Conservation (phyloP, 140 eudicot species). For the Bidens hawaiensis region DNA sequence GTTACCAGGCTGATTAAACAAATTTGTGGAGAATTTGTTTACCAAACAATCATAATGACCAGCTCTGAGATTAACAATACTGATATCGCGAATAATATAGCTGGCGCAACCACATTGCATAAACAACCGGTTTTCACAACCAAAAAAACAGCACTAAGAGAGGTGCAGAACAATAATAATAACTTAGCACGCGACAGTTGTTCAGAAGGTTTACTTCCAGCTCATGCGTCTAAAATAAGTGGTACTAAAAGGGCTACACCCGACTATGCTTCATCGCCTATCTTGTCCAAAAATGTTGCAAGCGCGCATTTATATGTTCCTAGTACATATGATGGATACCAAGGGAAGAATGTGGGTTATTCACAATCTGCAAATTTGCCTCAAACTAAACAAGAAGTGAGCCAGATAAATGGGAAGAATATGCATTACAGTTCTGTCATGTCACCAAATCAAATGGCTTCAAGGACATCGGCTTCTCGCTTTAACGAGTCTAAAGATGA, state of each 20-base stretch:
- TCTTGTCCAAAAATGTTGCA: constrained; percentile 31
- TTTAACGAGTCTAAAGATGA: constrained; percentile 31
- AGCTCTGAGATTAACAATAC: constrained; percentile 40
- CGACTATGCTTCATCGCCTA: constrained; percentile 34
- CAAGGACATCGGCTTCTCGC: constrained; percentile 28
- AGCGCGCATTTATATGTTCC: constrained; percentile 40
- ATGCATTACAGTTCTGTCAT: constrained; percentile 24
- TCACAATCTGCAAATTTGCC: constrained; percentile 17
- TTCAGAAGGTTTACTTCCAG: constrained; percentile 24
- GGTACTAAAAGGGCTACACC: constrained; percentile 60
- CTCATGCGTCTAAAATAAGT: constrained; percentile 42
- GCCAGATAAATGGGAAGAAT: constrained; percentile 33
- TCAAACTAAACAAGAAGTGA: constrained; percentile 25
- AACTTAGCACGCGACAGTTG: constrained; percentile 23
- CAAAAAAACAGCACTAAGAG: constrained; percentile 68
- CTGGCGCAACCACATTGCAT: constrained; percentile 22
- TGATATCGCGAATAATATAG: constrained; percentile 25
- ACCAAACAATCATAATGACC: constrained; percentile 30
- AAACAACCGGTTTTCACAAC: constrained; percentile 38
- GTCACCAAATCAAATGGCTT: constrained; percentile 29
- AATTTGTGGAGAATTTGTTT: not conserved
- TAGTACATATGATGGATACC: constrained; percentile 48
- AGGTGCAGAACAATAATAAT: constrained; percentile 50
- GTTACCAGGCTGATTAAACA: not conserved
- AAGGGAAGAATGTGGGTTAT: constrained; percentile 31